Percentiles rank a stretch among this genome's conserved stretches.
Conservation (phyloP, 2,329 filamentous ascomycete species). For the Scedosporium boydii region DNA sequence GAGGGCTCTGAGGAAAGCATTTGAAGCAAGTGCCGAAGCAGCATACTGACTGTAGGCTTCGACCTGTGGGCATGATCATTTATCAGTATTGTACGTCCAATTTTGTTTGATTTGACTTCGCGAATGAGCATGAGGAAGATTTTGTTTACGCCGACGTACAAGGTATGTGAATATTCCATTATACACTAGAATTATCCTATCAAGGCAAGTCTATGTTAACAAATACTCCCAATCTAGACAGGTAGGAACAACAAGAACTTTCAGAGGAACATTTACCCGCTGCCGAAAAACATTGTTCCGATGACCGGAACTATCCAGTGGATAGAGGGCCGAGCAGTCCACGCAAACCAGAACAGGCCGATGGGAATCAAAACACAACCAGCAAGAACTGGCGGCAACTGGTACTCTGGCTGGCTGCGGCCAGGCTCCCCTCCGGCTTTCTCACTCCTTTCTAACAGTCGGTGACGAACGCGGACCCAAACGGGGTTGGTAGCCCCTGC, state of each 20-base stretch:
- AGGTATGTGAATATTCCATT: constrained; percentile 70
- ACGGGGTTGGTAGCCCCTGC: constrained; percentile 55
- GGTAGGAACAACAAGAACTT: constrained; percentile 1
- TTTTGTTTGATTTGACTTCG: too few relatives aligned
- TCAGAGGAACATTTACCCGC: constrained; percentile 43
- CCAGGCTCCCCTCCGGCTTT: constrained; percentile 26
- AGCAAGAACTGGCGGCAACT: constrained; percentile 63
- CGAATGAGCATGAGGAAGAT: too few relatives aligned
- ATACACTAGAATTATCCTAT: constrained; percentile 66
- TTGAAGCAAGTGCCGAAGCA: constrained; percentile 70
- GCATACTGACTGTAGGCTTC: constrained; percentile 70
- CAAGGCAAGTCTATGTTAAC: neutral
- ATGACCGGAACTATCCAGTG: constrained; percentile 72
- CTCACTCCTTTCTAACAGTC: constrained; percentile 25
- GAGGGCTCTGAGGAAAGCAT: constrained; percentile 65
- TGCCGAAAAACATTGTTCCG: constrained; percentile 60
- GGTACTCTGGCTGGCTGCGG: constrained; percentile 74
- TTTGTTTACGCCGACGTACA: too few relatives aligned
- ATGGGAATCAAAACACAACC: constrained; percentile 72
- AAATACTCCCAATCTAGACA: too few relatives aligned
- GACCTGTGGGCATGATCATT: constrained; percentile 30
- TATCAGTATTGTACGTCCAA: too few relatives aligned
- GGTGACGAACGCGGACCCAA: constrained; percentile 51
- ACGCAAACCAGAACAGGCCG: constrained; percentile 82
- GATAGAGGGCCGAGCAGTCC: constrained; percentile 66